Percentiles rank a stretch among this genome's conserved stretches.
phyloP scores from a whole-genome alignment of 140 eudicot species.

The Bidens hawaiensis region DNA sequence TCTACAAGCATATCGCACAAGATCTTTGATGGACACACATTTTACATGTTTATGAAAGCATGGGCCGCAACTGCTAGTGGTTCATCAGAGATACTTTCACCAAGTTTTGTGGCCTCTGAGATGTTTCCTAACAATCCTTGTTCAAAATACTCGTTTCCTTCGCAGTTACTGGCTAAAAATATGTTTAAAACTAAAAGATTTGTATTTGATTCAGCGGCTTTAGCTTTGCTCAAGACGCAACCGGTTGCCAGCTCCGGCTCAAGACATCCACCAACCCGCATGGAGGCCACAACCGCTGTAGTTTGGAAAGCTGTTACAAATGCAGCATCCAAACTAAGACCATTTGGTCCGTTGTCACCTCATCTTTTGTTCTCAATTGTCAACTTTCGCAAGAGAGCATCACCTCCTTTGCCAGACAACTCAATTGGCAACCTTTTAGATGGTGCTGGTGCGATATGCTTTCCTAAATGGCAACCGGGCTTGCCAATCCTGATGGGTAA shows the following conservation, averaged over 20 bases:
- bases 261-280: conserved; percentile 8
- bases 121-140: conserved; percentile 18
- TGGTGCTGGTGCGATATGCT: neutral
- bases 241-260: neutral
- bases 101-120: conserved; percentile 10
- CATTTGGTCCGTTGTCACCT: conserved; percentile 3
- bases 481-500: conserved; percentile 1
- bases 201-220: neutral
- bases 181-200: conserved; percentile 2
- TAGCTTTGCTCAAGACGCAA: neutral
- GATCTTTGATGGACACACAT: conserved; percentile 14
- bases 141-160: neutral
- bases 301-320: conserved; percentile 20
- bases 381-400: conserved; percentile 13
- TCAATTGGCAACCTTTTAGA: neutral
- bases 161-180: neutral
- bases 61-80: conserved; percentile 28
- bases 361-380: neutral
- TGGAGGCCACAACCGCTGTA: conserved; percentile 19
- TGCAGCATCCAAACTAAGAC: conserved; percentile 13
- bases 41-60: conserved; percentile 12
- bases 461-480: neutral
- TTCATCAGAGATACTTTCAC: neutral
- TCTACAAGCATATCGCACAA: conserved; percentile 27
- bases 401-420: neutral